These are phyloP conservation scores for Venturia asperata DNA, from an alignment of 2,329 filamentous ascomycete species.

Conservation along the genomic window DNA sequence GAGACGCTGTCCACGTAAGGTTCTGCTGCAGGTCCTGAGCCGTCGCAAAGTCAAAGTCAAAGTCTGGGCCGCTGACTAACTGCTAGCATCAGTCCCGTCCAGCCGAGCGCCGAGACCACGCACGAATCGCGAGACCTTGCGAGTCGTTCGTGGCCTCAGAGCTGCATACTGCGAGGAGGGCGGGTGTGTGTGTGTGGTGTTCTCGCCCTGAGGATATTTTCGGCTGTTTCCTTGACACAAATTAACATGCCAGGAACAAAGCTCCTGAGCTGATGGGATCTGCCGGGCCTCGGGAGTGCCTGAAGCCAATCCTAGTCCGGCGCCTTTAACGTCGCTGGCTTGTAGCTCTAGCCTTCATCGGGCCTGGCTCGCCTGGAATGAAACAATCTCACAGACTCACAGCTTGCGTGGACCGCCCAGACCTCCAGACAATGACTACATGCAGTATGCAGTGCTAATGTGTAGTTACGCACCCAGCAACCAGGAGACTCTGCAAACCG, in stretches of 20 bases:
- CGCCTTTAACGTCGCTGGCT: background rate
- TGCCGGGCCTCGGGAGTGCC: constrained; percentile 11
- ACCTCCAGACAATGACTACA: background rate
- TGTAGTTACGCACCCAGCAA: background rate
- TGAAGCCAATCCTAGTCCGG: constrained; percentile 2
- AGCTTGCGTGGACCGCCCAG: background rate
- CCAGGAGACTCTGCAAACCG: background rate
- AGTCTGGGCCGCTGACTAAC: background rate
- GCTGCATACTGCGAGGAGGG: background rate
- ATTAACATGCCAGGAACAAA: background rate
- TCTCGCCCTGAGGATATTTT: background rate
- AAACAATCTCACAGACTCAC: background rate
- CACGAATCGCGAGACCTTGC: background rate
- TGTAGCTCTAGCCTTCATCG: background rate
- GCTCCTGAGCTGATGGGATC: constrained; percentile 6
- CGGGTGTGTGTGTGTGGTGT: background rate
- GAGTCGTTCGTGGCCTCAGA: background rate
- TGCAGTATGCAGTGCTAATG: background rate
- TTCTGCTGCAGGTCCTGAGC: background rate
- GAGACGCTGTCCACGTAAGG: too few species aligned
- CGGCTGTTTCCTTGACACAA: background rate
- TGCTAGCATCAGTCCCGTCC: background rate
- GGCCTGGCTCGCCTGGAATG: constrained; percentile 2
- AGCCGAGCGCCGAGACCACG: background rate
- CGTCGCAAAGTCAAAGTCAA: background rate